Conservation (phyloP, 768 basidiomycete species). For the Daedaleopsis nitida region DNA sequence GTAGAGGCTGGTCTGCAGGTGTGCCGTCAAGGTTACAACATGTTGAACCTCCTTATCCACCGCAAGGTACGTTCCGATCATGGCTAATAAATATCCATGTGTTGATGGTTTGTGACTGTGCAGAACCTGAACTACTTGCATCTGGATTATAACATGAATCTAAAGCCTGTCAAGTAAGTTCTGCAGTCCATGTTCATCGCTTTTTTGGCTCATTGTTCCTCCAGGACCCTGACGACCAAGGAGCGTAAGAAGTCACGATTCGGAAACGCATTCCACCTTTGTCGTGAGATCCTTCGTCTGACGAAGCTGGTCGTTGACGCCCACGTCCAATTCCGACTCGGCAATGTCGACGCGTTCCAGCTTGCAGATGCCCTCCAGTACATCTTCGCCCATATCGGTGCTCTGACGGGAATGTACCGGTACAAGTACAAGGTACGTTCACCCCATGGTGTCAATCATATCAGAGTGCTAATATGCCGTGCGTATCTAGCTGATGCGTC, state of each 20-base stretch:
- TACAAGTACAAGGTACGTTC: slow-evolving; percentile 93
- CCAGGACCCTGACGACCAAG: slow-evolving; percentile 94
- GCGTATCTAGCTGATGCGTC: slow-evolving; percentile 81
- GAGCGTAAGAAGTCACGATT: slow-evolving; percentile 99
- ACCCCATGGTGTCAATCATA: not conserved
- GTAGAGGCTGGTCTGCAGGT: slow-evolving; percentile 99
- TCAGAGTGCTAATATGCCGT: not conserved
- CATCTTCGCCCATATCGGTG: slow-evolving; percentile 96
- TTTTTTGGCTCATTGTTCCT: slow-evolving; percentile 5
- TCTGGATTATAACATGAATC: slow-evolving; percentile 97
- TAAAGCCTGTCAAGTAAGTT: slow-evolving; percentile 88
- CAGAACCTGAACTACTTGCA: slow-evolving; percentile 93
- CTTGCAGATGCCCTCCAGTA: slow-evolving; percentile 98
- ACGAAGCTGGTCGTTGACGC: slow-evolving; percentile 99
- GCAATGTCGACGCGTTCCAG: slow-evolving; percentile 99
- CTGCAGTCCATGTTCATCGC: not conserved
- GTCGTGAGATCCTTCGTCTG: slow-evolving; percentile 95
- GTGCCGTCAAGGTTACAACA: slow-evolving; percentile 98
- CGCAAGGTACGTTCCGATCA: slow-evolving; percentile 67
- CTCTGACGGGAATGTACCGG: slow-evolving; percentile 98
- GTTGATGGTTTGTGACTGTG: not conserved
- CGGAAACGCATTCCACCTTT: slow-evolving; percentile 98
- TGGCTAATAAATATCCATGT: not conserved
- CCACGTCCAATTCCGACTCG: slow-evolving; percentile 97
- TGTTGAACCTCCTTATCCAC: slow-evolving; percentile 98